Percentiles rank a stretch among this genome's conserved stretches.
Conservation (phyloP, 306 rosid species). For the Cicer pinnatifidum region DNA sequence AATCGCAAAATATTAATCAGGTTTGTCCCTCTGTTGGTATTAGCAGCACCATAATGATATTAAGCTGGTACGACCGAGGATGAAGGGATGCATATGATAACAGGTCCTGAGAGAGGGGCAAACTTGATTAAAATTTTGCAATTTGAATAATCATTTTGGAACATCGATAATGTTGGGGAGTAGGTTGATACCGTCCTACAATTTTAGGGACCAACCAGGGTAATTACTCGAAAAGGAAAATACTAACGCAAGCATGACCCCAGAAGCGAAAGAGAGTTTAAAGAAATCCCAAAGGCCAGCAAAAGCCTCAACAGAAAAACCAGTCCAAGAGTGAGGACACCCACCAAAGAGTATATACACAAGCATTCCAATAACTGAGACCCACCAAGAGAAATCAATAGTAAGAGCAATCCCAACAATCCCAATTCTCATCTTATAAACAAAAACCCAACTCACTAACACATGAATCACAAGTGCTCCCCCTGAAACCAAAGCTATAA, state of each 20-base stretch:
- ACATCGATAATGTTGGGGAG: no score
- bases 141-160: no score
- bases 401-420: slow-evolving; percentile 61
- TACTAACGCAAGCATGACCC: slow-evolving; percentile 69
- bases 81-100: no score
- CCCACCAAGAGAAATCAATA: slow-evolving; percentile 68
- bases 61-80: no score
- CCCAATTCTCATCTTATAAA: slow-evolving; percentile 53
- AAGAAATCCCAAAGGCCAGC: slow-evolving; percentile 72
- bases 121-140: no score
- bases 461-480: slow-evolving; percentile 55
- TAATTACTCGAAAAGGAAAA: background rate
- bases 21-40: no score
- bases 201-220: no score
- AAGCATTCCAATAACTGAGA: slow-evolving; percentile 58
- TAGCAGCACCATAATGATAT: no score
- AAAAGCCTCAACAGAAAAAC: slow-evolving; percentile 69
- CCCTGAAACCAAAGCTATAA: slow-evolving; percentile 62
- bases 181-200: no score
- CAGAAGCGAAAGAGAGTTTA: slow-evolving; percentile 73
- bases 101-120: no score
- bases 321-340: slow-evolving; percentile 64
- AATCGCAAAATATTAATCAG: no score
- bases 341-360: slow-evolving; percentile 62
- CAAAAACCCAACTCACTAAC: slow-evolving; percentile 61